These are phyloP conservation scores for Calonectria crousiana DNA, from an alignment of 2,329 filamentous ascomycete species.

Conservation along the genomic window DNA sequence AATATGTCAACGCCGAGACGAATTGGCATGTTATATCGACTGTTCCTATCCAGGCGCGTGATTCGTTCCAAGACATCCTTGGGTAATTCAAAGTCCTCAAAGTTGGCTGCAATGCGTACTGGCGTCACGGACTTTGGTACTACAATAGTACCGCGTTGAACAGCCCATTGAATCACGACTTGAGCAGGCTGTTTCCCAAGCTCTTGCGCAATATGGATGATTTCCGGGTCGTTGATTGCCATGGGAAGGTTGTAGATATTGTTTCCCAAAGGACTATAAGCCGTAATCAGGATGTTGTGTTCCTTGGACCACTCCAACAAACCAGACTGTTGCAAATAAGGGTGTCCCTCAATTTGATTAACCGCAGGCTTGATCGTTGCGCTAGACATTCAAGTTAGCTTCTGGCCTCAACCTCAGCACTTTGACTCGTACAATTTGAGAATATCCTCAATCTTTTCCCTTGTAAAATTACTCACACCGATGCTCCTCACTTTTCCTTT, in stretches of 20 bases:
- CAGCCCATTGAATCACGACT: conserved; percentile 64
- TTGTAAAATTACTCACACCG: conserved; percentile 65
- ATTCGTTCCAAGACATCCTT: conserved; percentile 13
- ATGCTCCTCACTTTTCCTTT: conserved; percentile 58
- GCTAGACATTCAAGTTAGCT: conserved; percentile 44
- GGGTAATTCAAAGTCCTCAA: conserved; percentile 42
- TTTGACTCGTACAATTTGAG: conserved; percentile 4
- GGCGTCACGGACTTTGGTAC: conserved; percentile 68
- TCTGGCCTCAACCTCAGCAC: not conserved
- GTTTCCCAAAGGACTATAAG: conserved; percentile 75
- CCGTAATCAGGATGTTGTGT: conserved; percentile 70
- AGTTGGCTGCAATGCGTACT: conserved; percentile 62
- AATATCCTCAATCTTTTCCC: conserved; percentile 55
- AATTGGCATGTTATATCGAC: conserved; percentile 28
- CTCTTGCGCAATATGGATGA: conserved; percentile 62
- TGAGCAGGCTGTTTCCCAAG: conserved; percentile 62
- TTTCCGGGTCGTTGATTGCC: conserved; percentile 60
- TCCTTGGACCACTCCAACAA: conserved; percentile 59
- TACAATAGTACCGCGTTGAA: conserved; percentile 65
- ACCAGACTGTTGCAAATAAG: conserved; percentile 69
- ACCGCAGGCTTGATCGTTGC: conserved; percentile 62
- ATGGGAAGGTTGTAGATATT: conserved; percentile 58
- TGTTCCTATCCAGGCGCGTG: conserved; percentile 21
- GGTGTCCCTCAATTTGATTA: conserved; percentile 59
- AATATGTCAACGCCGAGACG: conserved; percentile 29